phyloP scores from a whole-genome alignment of 2,329 filamentous ascomycete species.

The Grosmannia serpens region DNA sequence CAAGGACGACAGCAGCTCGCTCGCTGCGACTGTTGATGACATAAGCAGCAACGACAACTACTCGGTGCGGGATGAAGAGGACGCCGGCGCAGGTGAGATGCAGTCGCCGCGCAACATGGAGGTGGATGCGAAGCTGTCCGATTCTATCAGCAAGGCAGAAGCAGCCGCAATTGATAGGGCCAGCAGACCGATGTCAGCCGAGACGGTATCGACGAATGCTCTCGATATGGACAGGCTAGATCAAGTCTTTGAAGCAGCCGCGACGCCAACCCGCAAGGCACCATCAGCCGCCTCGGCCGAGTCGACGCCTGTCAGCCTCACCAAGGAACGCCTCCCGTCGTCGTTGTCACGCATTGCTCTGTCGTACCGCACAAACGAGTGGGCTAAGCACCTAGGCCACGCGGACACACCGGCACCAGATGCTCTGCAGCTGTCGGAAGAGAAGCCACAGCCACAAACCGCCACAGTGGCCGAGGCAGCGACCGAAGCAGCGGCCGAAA shows the following conservation, averaged over 20 bases:
- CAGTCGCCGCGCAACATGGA: conserved; percentile 19
- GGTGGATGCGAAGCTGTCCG: conserved; percentile 25
- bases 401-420: conserved; percentile 64
- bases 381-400: conserved; percentile 77
- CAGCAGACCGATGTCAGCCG: no score
- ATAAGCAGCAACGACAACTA: conserved; percentile 29
- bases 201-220: background rate
- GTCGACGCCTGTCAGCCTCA: conserved; percentile 37
- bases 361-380: conserved; percentile 86
- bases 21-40: conserved; percentile 47
- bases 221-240: background rate
- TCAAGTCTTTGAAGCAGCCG: no score
- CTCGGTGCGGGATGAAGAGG: conserved; percentile 9
- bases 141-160: conserved; percentile 2
- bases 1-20: conserved; percentile 35
- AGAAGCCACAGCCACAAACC: conserved; percentile 14
- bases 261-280: background rate
- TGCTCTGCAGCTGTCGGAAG: conserved; percentile 36
- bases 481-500: background rate
- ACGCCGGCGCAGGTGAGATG: conserved; percentile 16
- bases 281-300: conserved; percentile 24
- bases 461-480: background rate
- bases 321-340: conserved; percentile 53
- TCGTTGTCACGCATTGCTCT: conserved; percentile 65
- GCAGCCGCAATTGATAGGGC: no score